Base-by-base conservation (phyloP, 169 alveolate species). In the Eimeria acervulina region DNA sequence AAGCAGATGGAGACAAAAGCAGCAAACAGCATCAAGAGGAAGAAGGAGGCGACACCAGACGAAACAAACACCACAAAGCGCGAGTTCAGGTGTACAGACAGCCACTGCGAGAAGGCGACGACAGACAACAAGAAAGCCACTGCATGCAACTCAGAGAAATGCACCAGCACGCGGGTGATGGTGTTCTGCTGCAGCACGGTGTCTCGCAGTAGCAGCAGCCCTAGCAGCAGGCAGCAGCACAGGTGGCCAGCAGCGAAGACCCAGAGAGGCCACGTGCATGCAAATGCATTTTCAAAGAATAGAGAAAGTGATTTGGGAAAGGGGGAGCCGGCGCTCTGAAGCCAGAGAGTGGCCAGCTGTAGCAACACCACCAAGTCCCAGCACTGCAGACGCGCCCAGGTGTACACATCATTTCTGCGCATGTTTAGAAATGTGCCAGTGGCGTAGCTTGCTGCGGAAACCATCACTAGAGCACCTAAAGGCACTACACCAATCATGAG, bases 301-400 rank as follows among this genome's bases (percentile, higher is more conserved):
- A 76, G 28, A 21, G 28, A 40, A 7, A 55, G 52, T 28, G 55
- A 51, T 19, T 5, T 26, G 10, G 47, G n/a, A 1, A 38, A 5
- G 8, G 76, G 52, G 31, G 26, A 42, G 52, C 38, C 2, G n/a
- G 63, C 31, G 21, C 33, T 19, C 13, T 23, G 92, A 21, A 83
- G 52, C 38, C 92, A 83, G 33, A 83, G 61, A 7, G 92, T 83
- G 55, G 66, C 52, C 52, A 83, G 76, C 76, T 83, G 92, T 70
- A 81, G 76, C 28, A 61, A 28, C 55, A 93, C 88, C 63, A 66
- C 87, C 52, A 93, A 81, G 74, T 93, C 96, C 93, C 90, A 61
- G 40, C 52, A 85, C 42, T 93, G 96, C 66, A 93, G 85, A 5
- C 96, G 96, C 0, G 74, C 84, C 96, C 96, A 93, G 19, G 96